Evolutionary conservation across 2,329 filamentous ascomycete genomes (phyloP), one percentile per base, ranked within the genome.

Genomic region (Ramularia endophylla): DNA sequence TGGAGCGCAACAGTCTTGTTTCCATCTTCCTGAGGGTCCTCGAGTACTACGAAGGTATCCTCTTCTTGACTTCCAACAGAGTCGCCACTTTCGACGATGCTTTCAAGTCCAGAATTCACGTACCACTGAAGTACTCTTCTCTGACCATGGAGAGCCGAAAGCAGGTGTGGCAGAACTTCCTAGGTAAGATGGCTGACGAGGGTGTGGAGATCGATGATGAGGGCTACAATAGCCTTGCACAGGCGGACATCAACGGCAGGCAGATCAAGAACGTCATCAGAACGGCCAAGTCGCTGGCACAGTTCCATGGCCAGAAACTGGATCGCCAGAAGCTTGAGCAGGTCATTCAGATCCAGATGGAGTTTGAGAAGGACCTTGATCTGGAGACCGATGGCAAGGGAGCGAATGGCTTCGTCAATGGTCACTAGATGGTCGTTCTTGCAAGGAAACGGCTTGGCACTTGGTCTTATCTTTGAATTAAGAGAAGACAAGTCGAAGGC

Each of bases 1-100:
- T 92, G 44, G 81, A 88, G 58, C 81, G 87, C 43, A 94, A 94
- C 56, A 81, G 82, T 0, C 77, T 90, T 1, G 87, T 94, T 40
- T 85, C 81, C 61, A 69, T 66, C 28, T 65, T 66, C 49, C 52
- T 67, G 8, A 57, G 64, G 5, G 52, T 57, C 2, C 53, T 67
- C 8, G 61, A 67, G 47, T 66, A 65, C 46, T 65, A 60, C 47
- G 42, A 61, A 32, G 64, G 64, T 13, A 56, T 64, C 16, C 51
- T 66, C 17, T 56, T 67, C 33, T 54, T 67, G 1, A 66, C 63
- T 2, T 64, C 57, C 33, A 66, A 64, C 36, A 56, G 63, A 2
- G 48, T 63, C 20, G 45, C 43, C 17, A 56, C 55, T 1, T 61
- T 66, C 44, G 63, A 66, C 44, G 52, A 52, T 22, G 65, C 65